Percentiles rank a stretch among this genome's conserved stretches.
These are phyloP conservation scores for Aspergillus pseudonomiae DNA, from an alignment of 2,329 filamentous ascomycete species.

Conservation along the genomic window DNA sequence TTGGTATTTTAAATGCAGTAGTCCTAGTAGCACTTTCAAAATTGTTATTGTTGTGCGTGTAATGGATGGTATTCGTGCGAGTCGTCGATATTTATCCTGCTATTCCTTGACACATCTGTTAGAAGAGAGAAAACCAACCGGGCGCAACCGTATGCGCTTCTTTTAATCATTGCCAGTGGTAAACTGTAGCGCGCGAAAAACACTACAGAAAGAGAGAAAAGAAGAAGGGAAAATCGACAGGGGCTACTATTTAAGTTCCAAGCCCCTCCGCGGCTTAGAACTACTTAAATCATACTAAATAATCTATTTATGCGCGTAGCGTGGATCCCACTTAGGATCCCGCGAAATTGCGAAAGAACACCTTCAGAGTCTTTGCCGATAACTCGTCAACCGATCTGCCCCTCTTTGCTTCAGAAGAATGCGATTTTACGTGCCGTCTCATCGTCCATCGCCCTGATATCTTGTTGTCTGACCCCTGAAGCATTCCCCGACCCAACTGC, in stretches of 20 bases:
- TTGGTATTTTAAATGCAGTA: background rate
- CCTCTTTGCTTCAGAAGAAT: constrained; percentile 4
- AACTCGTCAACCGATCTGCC: background rate
- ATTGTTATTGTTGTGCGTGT: background rate
- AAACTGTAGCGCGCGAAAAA: background rate
- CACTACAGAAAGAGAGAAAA: background rate
- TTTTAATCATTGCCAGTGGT: background rate
- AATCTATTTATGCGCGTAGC: constrained; percentile 11
- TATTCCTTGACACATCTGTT: background rate
- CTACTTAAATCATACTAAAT: constrained; percentile 5
- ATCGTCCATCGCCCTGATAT: background rate
- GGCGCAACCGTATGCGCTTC: background rate
- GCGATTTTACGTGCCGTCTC: background rate
- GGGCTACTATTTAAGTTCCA: background rate
- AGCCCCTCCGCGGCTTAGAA: background rate
- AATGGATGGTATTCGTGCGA: background rate
- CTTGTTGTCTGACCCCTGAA: constrained; percentile 18
- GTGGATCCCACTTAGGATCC: constrained; percentile 10
- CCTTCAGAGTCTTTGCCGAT: constrained; percentile 1
- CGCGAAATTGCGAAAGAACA: constrained; percentile 6
- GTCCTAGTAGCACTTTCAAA: background rate
- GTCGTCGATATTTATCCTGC: background rate
- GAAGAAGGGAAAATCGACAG: background rate
- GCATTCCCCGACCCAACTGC: constrained; percentile 19
- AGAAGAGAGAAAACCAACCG: background rate